phyloP scores from a whole-genome alignment of 2,329 filamentous ascomycete genomes.

The Eutypella sp. region DNA sequence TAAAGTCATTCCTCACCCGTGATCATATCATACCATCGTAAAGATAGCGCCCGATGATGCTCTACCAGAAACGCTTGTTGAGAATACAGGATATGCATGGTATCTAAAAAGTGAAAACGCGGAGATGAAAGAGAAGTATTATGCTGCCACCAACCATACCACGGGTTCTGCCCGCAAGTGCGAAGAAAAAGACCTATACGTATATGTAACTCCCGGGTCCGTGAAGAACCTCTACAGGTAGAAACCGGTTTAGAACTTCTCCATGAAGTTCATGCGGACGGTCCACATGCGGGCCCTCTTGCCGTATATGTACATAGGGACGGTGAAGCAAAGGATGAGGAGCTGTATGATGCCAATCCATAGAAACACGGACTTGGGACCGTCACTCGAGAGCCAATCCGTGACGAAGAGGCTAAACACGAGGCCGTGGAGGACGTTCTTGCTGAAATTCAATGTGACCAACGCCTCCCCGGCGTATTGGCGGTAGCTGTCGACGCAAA shows the following conservation, averaged over 20 bases:
- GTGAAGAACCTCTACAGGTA: slow-evolving; percentile 17
- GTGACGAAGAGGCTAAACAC: slow-evolving; percentile 87
- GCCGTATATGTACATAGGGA: slow-evolving; percentile 92
- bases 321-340: slow-evolving; percentile 64
- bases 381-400: slow-evolving; percentile 71
- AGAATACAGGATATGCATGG: too few relatives aligned
- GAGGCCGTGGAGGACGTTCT: slow-evolving; percentile 88
- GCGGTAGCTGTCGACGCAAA: slow-evolving; percentile 87
- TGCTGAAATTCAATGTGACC: slow-evolving; percentile 90
- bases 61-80: too few relatives aligned
- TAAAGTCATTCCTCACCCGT: too few relatives aligned
- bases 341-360: slow-evolving; percentile 84
- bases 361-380: slow-evolving; percentile 73
- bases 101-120: too few relatives aligned
- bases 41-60: too few relatives aligned
- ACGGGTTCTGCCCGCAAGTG: too few relatives aligned
- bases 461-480: slow-evolving; percentile 92
- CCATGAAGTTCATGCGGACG: slow-evolving; percentile 78
- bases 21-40: too few relatives aligned
- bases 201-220: too few relatives aligned
- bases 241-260: slow-evolving; percentile 49
- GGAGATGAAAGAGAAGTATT: too few relatives aligned
- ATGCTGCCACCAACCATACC: too few relatives aligned
- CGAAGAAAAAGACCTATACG: too few relatives aligned
- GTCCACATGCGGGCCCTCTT: slow-evolving; percentile 95